Percentiles rank a stretch among this genome's conserved stretches.
Evolutionary conservation across 495 filamentous ascomycete species (phyloP).

Genomic region (Penicillium flavigenum): DNA sequence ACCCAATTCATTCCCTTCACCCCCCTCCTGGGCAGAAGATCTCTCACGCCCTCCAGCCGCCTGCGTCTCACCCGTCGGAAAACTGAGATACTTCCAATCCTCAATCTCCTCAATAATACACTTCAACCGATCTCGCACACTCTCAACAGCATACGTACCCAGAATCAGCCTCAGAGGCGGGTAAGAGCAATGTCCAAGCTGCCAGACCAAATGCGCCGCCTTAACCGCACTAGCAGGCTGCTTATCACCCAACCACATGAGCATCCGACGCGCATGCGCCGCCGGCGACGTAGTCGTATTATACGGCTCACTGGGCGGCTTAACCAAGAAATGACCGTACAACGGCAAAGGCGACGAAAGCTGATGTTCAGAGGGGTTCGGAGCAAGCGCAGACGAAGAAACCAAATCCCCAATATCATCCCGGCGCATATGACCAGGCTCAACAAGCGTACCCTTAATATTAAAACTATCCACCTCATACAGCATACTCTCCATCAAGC

Average conservation of each 20-base stretch:
- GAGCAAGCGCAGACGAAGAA: conserved; percentile 27
- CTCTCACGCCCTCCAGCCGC: conserved; percentile 14
- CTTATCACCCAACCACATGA: conserved; percentile 91
- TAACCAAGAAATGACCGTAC: conserved; percentile 91
- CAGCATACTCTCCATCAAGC: conserved; percentile 89
- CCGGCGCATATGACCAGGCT: conserved; percentile 81
- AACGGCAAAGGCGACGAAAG: conserved; percentile 60
- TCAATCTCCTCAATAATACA: conserved; percentile 94
- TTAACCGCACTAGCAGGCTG: conserved; percentile 92
- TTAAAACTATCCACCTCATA: conserved; percentile 92
- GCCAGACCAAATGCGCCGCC: conserved; percentile 95
- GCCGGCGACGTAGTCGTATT: conserved; percentile 72
- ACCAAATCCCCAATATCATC: conserved; percentile 57
- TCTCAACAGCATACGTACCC: conserved; percentile 93
- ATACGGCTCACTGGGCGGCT: conserved; percentile 80
- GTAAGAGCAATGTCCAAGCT: conserved; percentile 88
- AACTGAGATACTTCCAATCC: conserved; percentile 83
- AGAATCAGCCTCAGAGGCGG: conserved; percentile 82
- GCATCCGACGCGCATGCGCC: conserved; percentile 85
- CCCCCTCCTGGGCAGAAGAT: conserved; percentile 10
- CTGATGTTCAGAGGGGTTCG: conserved; percentile 32
- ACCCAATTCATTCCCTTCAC: conserved; percentile 8
- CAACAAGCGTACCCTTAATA: conserved; percentile 87
- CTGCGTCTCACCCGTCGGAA: conserved; percentile 39
- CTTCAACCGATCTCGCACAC: conserved; percentile 82